phyloP scores from a whole-genome alignment of 345 rosid species.

The Cochlearia excelsa region DNA sequence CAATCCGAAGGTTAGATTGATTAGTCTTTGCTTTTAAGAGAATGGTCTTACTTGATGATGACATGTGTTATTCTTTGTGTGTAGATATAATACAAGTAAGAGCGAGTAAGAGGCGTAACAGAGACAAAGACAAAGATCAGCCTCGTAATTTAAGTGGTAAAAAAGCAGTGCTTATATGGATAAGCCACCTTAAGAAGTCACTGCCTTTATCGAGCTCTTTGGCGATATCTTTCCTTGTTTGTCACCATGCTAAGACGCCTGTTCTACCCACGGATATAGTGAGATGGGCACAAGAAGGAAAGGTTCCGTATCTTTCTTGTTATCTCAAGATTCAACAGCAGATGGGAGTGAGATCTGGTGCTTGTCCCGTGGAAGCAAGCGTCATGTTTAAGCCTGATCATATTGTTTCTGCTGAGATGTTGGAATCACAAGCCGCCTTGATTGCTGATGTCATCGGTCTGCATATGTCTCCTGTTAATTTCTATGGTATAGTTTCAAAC shows the following conservation, averaged over 20 bases:
- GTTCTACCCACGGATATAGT: constrained; percentile 65
- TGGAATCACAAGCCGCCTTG: constrained; percentile 58
- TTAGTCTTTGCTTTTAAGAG: not conserved
- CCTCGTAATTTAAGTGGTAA: constrained; percentile 54
- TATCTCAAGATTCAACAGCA: constrained; percentile 56
- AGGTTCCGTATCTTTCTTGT: constrained; percentile 63
- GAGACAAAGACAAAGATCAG: constrained; percentile 31
- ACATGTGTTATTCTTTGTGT: no score
- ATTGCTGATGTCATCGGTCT: constrained; percentile 66
- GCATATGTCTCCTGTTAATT: constrained; percentile 66
- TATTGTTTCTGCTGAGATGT: constrained; percentile 46
- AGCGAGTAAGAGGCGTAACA: constrained; percentile 30
- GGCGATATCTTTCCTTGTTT: constrained; percentile 69
- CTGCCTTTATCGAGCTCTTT: constrained; percentile 56
- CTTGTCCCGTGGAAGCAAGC: constrained; percentile 57
- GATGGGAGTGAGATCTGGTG: constrained; percentile 48
- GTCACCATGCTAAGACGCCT: constrained; percentile 66
- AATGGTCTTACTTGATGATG: not conserved
- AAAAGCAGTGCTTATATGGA: constrained; percentile 67
- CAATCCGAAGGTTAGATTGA: constrained; percentile 20
- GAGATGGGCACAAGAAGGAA: constrained; percentile 71
- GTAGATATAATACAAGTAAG: constrained; percentile 22
- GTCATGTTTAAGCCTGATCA: constrained; percentile 62
- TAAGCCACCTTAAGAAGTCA: constrained; percentile 45
- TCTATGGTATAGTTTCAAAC: constrained; percentile 54